A percentile compares a stretch with the other conserved stretches of the same genome.
These are phyloP conservation scores for Falciphora oryzae DNA, from an alignment of 2,329 filamentous ascomycete species.

Conservation along the genomic window DNA sequence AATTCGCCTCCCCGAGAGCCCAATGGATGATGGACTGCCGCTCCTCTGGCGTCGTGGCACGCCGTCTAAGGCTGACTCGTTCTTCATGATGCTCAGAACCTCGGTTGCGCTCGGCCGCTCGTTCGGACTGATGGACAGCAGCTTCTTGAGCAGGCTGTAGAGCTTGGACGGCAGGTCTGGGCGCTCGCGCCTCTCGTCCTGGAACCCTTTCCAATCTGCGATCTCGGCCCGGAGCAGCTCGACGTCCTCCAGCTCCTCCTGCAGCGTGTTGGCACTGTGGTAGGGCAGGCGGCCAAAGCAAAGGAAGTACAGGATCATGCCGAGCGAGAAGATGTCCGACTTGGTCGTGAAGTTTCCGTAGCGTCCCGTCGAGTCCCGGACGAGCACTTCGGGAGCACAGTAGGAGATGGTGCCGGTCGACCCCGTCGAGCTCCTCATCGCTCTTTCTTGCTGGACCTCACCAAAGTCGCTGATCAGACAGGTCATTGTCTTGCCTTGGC, in stretches of 20 bases:
- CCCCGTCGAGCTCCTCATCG: conserved; percentile 79
- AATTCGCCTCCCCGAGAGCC: conserved; percentile 40
- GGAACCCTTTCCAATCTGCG: conserved; percentile 78
- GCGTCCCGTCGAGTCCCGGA: conserved; percentile 58
- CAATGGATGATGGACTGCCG: conserved; percentile 29
- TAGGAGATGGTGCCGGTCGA: conserved; percentile 96
- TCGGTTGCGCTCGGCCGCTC: conserved; percentile 81
- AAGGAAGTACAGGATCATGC: conserved; percentile 98
- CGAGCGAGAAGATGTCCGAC: conserved; percentile 95
- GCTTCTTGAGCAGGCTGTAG: conserved; percentile 74
- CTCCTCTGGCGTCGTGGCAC: conserved; percentile 28
- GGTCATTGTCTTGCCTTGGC: conserved; percentile 61
- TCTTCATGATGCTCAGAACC: conserved; percentile 72
- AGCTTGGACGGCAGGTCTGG: conserved; percentile 81
- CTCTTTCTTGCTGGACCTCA: conserved; percentile 83
- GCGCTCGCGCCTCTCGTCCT: conserved; percentile 66
- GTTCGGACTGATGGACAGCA: conserved; percentile 71
- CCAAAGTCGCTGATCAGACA: conserved; percentile 97
- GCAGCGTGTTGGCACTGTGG: conserved; percentile 70
- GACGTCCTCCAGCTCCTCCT: conserved; percentile 89
- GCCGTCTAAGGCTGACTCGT: conserved; percentile 48
- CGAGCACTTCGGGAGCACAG: conserved; percentile 90
- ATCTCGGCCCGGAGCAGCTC: conserved; percentile 84
- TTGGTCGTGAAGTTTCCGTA: conserved; percentile 95
- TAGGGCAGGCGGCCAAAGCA: conserved; percentile 92